phyloP scores from a whole-genome alignment of 768 basidiomycete species.

The Psilocybe cubensis region DNA sequence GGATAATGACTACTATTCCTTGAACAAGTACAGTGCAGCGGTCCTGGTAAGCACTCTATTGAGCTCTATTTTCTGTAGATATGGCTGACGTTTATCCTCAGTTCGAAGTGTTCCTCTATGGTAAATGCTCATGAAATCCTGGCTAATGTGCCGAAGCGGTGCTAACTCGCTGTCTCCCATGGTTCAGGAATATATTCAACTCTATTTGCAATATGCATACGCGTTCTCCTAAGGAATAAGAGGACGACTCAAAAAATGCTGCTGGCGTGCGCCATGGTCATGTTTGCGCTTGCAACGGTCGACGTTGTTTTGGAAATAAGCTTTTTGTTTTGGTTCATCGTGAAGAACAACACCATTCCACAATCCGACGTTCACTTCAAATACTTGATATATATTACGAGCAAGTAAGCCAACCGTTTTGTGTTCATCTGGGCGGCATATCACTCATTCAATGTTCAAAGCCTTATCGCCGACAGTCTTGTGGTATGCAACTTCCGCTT shows the following conservation, averaged over 20 bases:
- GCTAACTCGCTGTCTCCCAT: not conserved
- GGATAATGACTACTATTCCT: conserved; percentile 20
- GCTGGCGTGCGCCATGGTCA: conserved; percentile 30
- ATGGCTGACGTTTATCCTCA: not conserved
- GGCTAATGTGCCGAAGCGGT: not conserved
- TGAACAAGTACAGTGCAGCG: conserved; percentile 27
- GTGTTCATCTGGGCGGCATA: not conserved
- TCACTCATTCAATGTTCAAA: conserved; percentile 10
- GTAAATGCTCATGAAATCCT: conserved; percentile 8
- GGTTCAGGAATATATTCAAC: conserved; percentile 30
- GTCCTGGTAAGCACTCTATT: conserved; percentile 19
- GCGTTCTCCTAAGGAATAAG: conserved; percentile 28
- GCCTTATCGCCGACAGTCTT: conserved; percentile 31
- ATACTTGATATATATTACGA: conserved; percentile 33
- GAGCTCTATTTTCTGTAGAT: not conserved
- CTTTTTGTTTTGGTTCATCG: conserved; percentile 30
- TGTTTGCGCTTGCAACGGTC: conserved; percentile 36
- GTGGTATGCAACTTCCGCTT: conserved; percentile 31
- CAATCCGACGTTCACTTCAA: conserved; percentile 30
- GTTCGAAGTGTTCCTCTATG: conserved; percentile 30
- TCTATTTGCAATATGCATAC: conserved; percentile 31
- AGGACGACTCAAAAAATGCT: conserved; percentile 27
- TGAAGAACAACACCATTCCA: conserved; percentile 27
- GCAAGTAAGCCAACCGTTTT: conserved; percentile 28
- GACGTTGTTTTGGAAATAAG: conserved; percentile 32